Evolutionary conservation across 495 filamentous ascomycete genomes (phyloP).

Genomic region (Filosporella fistucella): DNA sequence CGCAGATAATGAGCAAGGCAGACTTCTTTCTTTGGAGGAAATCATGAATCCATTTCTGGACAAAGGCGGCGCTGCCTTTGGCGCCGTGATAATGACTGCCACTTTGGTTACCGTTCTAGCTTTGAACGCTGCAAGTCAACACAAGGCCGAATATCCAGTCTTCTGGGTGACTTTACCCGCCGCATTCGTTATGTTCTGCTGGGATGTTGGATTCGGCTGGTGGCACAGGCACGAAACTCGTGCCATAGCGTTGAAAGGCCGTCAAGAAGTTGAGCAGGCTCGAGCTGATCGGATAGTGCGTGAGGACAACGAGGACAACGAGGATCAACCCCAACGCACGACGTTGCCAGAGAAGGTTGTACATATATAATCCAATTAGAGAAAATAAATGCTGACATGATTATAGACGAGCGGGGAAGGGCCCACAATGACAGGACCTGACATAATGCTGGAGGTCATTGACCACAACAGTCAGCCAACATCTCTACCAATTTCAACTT

Average conservation of each 20-base stretch:
- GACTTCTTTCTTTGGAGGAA: constrained; percentile 55
- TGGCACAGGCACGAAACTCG: constrained; percentile 50
- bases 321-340: constrained; percentile 56
- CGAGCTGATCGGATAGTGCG: constrained; percentile 30
- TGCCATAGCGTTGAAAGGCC: constrained; percentile 50
- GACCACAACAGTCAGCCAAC: too few species aligned
- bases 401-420: too few species aligned
- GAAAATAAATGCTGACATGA: too few species aligned
- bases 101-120: constrained; percentile 31
- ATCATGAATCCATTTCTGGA: constrained; percentile 70
- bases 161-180: constrained; percentile 60
- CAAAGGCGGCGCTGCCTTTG: constrained; percentile 55
- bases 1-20: constrained; percentile 39
- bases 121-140: constrained; percentile 50
- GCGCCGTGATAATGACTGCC: constrained; percentile 52
- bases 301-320: constrained; percentile 27
- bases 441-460: too few species aligned
- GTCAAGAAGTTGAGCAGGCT: constrained; percentile 42
- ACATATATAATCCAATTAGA: too few species aligned
- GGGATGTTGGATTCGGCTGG: constrained; percentile 58
- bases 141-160: constrained; percentile 40
- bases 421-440: too few species aligned
- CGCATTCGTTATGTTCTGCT: constrained; percentile 57
- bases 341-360: too few species aligned
- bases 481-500: too few species aligned